Conservation (phyloP, 768 basidiomycete species). For the Russula sp. region DNA sequence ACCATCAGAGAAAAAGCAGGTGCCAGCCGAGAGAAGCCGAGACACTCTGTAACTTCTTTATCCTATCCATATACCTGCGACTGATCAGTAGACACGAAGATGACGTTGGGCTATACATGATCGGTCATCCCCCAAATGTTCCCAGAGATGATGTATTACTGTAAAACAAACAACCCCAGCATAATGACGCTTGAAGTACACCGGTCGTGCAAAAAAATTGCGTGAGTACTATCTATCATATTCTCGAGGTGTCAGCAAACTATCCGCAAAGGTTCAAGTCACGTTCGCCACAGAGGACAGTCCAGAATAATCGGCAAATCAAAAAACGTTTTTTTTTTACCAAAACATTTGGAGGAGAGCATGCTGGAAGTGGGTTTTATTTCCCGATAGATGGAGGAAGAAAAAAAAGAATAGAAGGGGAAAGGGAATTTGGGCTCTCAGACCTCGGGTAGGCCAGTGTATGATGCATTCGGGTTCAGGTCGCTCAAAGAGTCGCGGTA, state of each 20-base stretch:
- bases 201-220: not conserved
- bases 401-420: not conserved
- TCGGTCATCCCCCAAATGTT: no score
- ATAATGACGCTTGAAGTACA: no score
- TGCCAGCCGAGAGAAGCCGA: no score
- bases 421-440: not conserved
- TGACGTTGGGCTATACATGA: no score
- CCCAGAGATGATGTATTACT: not conserved
- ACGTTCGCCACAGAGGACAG: not conserved
- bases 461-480: slow-evolving; percentile 13
- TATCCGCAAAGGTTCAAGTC: not conserved
- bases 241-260: not conserved
- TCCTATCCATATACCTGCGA: no score
- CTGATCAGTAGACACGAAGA: no score
- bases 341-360: not conserved
- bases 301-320: not conserved
- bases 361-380: no score
- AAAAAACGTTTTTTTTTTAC: not conserved
- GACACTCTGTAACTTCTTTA: no score
- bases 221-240: not conserved
- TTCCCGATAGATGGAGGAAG: no score
- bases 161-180: no score
- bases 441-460: slow-evolving; percentile 19
- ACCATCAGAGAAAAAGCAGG: no score
- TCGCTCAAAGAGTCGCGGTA: slow-evolving; percentile 5